phyloP scores from a whole-genome alignment of 768 basidiomycete species.

The Termitomyces sp. region DNA sequence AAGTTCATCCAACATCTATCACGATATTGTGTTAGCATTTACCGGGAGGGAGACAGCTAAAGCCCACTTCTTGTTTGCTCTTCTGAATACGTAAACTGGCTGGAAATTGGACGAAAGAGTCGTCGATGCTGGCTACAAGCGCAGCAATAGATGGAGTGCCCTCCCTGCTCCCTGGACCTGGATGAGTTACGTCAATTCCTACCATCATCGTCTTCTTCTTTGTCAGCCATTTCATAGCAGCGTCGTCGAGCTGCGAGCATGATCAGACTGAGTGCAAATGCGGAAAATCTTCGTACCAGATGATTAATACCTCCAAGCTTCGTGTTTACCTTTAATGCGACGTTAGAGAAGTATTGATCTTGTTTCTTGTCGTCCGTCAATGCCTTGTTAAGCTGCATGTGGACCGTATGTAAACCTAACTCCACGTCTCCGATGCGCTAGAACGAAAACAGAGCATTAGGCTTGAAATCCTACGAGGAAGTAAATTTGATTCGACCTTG shows the following conservation, averaged over 20 bases:
- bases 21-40: neutral
- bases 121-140: conserved; percentile 73
- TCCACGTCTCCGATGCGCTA: conserved; percentile 65
- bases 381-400: conserved; percentile 63
- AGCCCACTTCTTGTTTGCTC: conserved; percentile 39
- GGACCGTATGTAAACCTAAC: conserved; percentile 72
- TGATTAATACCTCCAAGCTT: conserved; percentile 85
- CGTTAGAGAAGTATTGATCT: conserved; percentile 79
- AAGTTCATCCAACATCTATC: conserved; percentile 68
- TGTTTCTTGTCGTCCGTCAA: conserved; percentile 48
- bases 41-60: neutral
- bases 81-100: conserved; percentile 66
- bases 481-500: conserved; percentile 36
- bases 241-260: conserved; percentile 39
- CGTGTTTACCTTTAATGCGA: conserved; percentile 76
- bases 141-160: conserved; percentile 83
- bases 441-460: neutral
- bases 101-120: conserved; percentile 69
- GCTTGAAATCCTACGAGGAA: neutral
- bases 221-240: conserved; percentile 57
- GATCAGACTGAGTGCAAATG: neutral
- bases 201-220: conserved; percentile 75
- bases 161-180: conserved; percentile 55
- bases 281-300: conserved; percentile 22
- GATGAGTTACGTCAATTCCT: conserved; percentile 82